Conservation (phyloP, 1,284 basidiomycete genomes). For the Sporisorium exsertum region DNA sequence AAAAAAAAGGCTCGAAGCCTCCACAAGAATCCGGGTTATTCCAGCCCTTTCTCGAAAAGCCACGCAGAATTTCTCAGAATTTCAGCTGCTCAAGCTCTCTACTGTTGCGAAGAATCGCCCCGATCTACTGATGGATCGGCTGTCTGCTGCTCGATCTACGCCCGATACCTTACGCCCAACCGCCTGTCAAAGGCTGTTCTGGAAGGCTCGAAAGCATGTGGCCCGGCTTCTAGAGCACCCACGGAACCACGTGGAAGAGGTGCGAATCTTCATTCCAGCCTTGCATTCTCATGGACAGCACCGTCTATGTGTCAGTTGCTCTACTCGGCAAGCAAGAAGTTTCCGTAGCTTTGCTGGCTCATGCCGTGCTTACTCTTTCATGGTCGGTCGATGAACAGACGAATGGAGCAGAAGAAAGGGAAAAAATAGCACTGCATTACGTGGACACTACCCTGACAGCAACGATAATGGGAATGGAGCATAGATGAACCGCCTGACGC, state of each 20-base stretch:
- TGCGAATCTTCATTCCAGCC: no score
- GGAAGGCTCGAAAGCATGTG: neutral
- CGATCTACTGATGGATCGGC: neutral
- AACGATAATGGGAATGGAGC: neutral
- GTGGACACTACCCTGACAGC: neutral
- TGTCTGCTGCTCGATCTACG: neutral
- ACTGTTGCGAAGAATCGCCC: neutral
- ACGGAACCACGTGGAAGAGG: neutral
- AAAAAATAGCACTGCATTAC: neutral
- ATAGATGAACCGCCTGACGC: neutral
- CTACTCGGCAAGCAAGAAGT: neutral
- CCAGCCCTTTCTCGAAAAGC: slow-evolving; percentile 44
- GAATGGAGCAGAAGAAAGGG: no score
- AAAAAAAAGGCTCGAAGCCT: slow-evolving; percentile 20
- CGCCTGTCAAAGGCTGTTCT: neutral
- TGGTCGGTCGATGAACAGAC: no score
- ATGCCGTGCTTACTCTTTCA: neutral
- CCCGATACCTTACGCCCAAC: neutral
- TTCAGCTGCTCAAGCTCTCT: no score
- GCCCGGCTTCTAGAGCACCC: no score
- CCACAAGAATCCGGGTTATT: slow-evolving; percentile 37
- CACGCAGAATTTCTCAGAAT: neutral
- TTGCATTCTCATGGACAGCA: no score
- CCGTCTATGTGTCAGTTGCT: no score
- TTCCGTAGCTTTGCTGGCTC: neutral